Conservation (phyloP, 768 basidiomycete genomes). For the Leccinum rimulosum region DNA sequence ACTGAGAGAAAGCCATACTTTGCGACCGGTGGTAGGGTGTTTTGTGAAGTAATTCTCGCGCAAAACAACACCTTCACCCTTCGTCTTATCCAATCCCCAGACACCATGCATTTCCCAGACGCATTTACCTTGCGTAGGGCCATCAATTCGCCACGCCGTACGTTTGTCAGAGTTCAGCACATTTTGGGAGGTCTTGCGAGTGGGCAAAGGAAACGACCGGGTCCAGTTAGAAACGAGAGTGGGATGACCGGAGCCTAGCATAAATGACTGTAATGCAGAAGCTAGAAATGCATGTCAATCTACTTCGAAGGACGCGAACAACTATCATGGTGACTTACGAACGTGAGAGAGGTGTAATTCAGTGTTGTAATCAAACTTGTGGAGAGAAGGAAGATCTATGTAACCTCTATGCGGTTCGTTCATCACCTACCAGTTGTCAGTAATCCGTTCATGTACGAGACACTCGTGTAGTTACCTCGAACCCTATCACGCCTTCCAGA, state of each 20-base stretch:
- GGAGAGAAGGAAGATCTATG: conserved; percentile 75
- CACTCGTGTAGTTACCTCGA: conserved; percentile 58
- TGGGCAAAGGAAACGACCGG: conserved; percentile 88
- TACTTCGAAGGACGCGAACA: neutral
- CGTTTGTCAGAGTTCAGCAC: conserved; percentile 58
- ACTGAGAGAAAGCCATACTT: conserved; percentile 4
- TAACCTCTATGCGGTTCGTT: conserved; percentile 97
- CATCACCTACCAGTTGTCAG: conserved; percentile 58
- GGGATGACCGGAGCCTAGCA: conserved; percentile 86
- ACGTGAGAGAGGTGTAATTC: conserved; percentile 83
- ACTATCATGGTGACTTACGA: conserved; percentile 46
- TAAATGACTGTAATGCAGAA: conserved; percentile 84
- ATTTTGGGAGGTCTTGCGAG: conserved; percentile 54
- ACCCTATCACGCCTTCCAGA: conserved; percentile 80
- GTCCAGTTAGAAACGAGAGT: conserved; percentile 77
- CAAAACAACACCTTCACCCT: too few relatives aligned
- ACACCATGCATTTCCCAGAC: conserved; percentile 70
- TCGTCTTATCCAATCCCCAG: too few relatives aligned
- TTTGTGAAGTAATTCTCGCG: too few relatives aligned
- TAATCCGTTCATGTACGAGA: neutral
- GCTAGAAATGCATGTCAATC: conserved; percentile 40
- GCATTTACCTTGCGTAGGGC: conserved; percentile 71
- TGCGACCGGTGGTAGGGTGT: too few relatives aligned
- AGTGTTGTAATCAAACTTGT: conserved; percentile 90
- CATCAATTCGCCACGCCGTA: conserved; percentile 71